phyloP scores from a whole-genome alignment of 2,329 filamentous ascomycete species.

The Aspergillus ochraceus region DNA sequence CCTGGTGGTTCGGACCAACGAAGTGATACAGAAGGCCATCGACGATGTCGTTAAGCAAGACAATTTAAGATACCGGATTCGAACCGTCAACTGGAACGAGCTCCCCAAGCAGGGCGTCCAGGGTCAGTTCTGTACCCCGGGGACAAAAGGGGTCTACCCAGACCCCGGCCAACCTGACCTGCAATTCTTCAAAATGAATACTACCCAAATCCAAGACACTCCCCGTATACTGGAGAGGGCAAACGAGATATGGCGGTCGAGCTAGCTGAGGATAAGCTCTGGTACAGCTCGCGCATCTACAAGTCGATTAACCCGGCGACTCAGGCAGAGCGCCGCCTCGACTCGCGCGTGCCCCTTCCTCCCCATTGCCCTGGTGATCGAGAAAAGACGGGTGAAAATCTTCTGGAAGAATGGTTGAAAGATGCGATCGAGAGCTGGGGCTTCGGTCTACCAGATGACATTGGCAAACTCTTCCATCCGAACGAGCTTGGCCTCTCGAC shows the following conservation, averaged over 20 bases:
- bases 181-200: slow-evolving; percentile 34
- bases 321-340: not conserved
- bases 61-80: slow-evolving; percentile 11
- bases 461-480: slow-evolving; percentile 36
- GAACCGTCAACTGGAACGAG: slow-evolving; percentile 29
- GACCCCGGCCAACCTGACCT: slow-evolving; percentile 31
- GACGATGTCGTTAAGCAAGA: not conserved
- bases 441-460: slow-evolving; percentile 27
- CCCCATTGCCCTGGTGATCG: too few relatives aligned
- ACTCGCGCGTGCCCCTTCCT: not conserved
- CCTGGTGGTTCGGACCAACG: slow-evolving; percentile 7
- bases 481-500: slow-evolving; percentile 23
- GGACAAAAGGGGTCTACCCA: slow-evolving; percentile 19
- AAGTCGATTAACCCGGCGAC: not conserved
- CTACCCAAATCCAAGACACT: not conserved
- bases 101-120: slow-evolving; percentile 27
- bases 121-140: slow-evolving; percentile 32
- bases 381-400: too few relatives aligned
- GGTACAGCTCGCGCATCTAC: not conserved
- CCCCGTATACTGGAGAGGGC: too few relatives aligned
- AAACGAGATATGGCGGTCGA: too few relatives aligned
- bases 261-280: too few relatives aligned
- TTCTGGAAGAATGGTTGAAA: not conserved
- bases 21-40: not conserved
- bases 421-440: not conserved